Evolutionary conservation across 108 stramenopile genomes (phyloP).

Genomic region (Seminavis robusta): DNA sequence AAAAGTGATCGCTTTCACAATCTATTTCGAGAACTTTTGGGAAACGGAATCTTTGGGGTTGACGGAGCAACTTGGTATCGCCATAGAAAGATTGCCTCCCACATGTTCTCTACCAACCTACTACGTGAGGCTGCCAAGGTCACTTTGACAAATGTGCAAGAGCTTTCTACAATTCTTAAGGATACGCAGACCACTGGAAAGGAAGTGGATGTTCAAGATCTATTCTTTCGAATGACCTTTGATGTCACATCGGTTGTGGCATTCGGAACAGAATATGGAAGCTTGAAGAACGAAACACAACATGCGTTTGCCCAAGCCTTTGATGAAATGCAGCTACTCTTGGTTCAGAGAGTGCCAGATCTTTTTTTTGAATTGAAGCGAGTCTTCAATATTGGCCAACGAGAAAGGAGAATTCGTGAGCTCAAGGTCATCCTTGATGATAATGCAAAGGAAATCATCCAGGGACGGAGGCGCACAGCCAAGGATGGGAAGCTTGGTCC

Average conservation of each 20-base stretch:
- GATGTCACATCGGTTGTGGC: slow-evolving; percentile 34
- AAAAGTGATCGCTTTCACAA: slow-evolving; percentile 13
- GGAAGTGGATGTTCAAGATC: slow-evolving; percentile 29
- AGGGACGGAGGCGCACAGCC: no score
- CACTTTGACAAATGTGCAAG: no score
- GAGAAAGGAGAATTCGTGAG: no score
- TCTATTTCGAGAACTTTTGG: neutral
- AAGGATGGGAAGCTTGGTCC: no score
- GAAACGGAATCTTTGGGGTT: slow-evolving; percentile 31
- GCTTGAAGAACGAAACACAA: slow-evolving; percentile 13
- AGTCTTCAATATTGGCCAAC: no score
- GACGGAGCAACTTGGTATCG: no score
- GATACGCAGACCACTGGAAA: neutral
- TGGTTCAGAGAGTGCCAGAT: slow-evolving; percentile 19
- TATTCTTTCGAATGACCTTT: slow-evolving; percentile 37
- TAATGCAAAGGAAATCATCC: no score
- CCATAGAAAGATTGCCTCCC: slow-evolving; percentile 20
- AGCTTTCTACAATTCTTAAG: neutral
- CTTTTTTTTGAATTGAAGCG: slow-evolving; percentile 20
- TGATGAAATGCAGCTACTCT: slow-evolving; percentile 19
- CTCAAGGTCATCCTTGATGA: no score
- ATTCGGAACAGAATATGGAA: slow-evolving; percentile 33
- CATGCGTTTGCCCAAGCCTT: slow-evolving; percentile 38
- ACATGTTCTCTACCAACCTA: no score
- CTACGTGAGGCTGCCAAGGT: no score